Base-by-base conservation (phyloP, 2,329 filamentous ascomycete genomes). In the Colletotrichum tropicicola region DNA sequence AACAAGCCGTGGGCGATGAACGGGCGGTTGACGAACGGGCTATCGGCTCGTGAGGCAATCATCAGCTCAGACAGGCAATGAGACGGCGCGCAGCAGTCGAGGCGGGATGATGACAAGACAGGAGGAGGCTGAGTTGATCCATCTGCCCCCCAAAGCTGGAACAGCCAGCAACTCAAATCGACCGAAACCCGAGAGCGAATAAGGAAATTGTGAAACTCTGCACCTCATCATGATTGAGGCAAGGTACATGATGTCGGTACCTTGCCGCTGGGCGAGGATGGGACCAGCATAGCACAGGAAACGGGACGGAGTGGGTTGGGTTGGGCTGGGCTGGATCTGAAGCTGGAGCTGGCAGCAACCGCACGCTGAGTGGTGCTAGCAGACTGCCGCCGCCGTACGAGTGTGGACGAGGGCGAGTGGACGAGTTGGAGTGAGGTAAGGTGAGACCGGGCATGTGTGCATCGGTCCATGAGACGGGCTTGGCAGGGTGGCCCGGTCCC, bases 1-100 rank as follows among this genome's bases (percentile, higher is more conserved):
- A 65, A 44, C 28, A 39, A n/a, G 17, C 28, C 30, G 57, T 17
- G 30, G 45, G 52, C 28, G 57, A 28, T 60, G 55, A 21, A 30
- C 60, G 55, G 52, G 52, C 52, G 52, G 19, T 21, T 19, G 32
- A 23, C 61, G 48, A 32, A 49, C 61, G 57, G 43, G 57, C 37
- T 48, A 25, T 25, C 61, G 57, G 49, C 43, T 54, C 61, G 55
- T 52, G 49, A 65, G 28, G 35, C 43, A 61, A 65, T 61, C 61
- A 61, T 65, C 61, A 55, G 61, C 61, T 65, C 61, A 61, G 61
- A 61, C 57, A 51, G 73, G 58, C 45, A 55, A 47, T 60, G 62
- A 52, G 45, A 61, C 48, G 55, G 49, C 60, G 37, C 37, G 44
- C 43, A 56, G 52, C 49, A 51, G 59, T 54, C 44, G 59, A 55